These are phyloP conservation scores for Hirsutella rhossiliensis DNA, from an alignment of 2,329 filamentous ascomycete species.

Conservation along the genomic window DNA sequence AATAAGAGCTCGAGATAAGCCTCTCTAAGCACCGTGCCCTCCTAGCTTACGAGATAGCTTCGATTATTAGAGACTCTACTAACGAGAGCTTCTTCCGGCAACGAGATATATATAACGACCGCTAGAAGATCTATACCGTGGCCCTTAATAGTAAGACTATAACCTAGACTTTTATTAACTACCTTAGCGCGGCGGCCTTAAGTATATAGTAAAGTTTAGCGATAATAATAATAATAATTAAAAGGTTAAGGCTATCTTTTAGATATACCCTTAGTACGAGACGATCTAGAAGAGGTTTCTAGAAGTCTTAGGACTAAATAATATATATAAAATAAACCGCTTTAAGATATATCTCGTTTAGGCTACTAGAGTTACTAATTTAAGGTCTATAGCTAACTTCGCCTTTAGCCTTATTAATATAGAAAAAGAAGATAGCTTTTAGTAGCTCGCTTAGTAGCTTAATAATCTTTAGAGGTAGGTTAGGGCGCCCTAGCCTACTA, in stretches of 20 bases:
- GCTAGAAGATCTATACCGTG: too few relatives aligned
- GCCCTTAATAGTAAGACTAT: neutral
- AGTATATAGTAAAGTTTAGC: neutral
- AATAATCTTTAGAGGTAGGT: neutral
- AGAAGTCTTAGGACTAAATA: neutral
- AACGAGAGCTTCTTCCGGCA: neutral
- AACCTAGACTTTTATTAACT: too few relatives aligned
- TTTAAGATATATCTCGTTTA: too few relatives aligned
- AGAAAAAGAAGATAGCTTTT: neutral
- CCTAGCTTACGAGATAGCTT: too few relatives aligned
- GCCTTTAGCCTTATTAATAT: too few relatives aligned
- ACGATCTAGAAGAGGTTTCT: neutral
- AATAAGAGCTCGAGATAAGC: too few relatives aligned
- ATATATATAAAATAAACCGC: neutral
- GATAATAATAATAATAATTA: neutral
- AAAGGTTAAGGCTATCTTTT: neutral
- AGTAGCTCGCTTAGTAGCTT: neutral
- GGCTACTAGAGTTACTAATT: too few relatives aligned
- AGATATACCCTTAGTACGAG: neutral
- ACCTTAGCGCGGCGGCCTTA: too few relatives aligned
- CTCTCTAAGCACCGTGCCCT: too few relatives aligned
- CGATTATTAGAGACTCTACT: too few relatives aligned
- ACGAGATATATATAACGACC: too few relatives aligned
- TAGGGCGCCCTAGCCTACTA: neutral
- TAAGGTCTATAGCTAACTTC: too few relatives aligned